phyloP scores from a whole-genome alignment of 805 yeast species.

The Zygosaccharomyces siamensis region DNA sequence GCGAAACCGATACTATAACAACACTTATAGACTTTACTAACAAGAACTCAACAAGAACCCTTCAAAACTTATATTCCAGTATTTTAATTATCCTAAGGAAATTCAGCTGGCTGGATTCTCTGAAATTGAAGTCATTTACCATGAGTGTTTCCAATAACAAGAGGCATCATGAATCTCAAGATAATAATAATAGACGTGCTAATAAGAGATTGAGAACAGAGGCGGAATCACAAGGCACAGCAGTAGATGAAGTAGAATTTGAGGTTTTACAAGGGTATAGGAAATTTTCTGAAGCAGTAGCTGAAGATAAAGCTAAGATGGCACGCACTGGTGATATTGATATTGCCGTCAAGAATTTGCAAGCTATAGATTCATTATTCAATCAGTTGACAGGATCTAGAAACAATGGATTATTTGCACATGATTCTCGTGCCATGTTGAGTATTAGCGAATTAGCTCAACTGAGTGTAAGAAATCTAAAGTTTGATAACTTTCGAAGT shows the following conservation, averaged over 20 bases:
- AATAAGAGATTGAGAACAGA: neutral
- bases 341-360: slow-evolving; percentile 43
- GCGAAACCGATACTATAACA: neutral
- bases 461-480: slow-evolving; percentile 56
- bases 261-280: slow-evolving; percentile 34
- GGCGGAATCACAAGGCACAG: neutral
- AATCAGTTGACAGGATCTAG: slow-evolving; percentile 38
- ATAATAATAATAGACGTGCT: neutral
- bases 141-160: neutral
- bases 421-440: slow-evolving; percentile 60
- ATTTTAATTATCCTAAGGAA: neutral
- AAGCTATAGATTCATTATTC: slow-evolving; percentile 45
- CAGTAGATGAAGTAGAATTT: slow-evolving; percentile 22
- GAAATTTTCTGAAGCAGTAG: slow-evolving; percentile 27
- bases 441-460: slow-evolving; percentile 60
- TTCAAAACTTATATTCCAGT: neutral
- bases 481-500: slow-evolving; percentile 52
- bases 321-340: slow-evolving; percentile 55
- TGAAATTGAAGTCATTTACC: neutral
- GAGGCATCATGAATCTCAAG: slow-evolving; percentile 7
- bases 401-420: slow-evolving; percentile 44
- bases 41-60: neutral
- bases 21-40: neutral
- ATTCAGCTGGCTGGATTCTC: neutral
- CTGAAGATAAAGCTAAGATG: slow-evolving; percentile 44